Base-by-base conservation (phyloP, 176 grass and related monocot genomes). In the Hyparrhenia diplandra region DNA sequence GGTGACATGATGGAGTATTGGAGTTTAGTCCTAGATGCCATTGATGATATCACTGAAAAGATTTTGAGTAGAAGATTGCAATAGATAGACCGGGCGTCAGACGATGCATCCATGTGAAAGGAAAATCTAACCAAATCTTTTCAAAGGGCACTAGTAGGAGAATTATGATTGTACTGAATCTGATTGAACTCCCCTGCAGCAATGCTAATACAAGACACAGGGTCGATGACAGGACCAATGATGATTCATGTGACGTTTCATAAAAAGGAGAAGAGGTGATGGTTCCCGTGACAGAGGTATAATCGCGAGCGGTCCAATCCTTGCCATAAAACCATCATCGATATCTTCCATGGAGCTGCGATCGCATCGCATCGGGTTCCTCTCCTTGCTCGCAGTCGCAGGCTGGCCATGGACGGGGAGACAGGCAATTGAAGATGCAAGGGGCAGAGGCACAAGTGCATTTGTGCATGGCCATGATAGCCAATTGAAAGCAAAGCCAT, bases 401-500 rank as follows among this genome's bases (percentile, higher is more conserved):
- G 57, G 17, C 3, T 13, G 55, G 58, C 13, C 60, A 69, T 60
- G 69, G 45, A 32, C 13, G 25, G 10, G 73, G 41, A 75, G 32
- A 64, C 83, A 89, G 55, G 65, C 77, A 71, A 77, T 85, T 85
- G 30, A 83, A 83, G 86, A 71, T 77, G 57, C 74, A 30, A 36
- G 59, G 18, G 31, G 39, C 17, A 29, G 75, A 71, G 63, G 49
- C 16, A 70, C 87, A 29, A 89, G 17, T 18, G 65, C 75, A 25
- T 66, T n/a, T n/a, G n/a, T n/a, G n/a, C n/a, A n/a, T n/a, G 35
- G 34, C 71, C 72, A 77, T 85, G 87, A 85, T 89, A 74, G 4
- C 87, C 73, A 54, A 78, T 82, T 82, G 76, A 86, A 86, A 89
- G 88, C 67, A 51, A 67, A 40, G 73, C 83, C 73, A 89, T 89